Conservation (phyloP, 2,329 filamentous ascomycete species). For the Ophiosphaerella korrae region DNA sequence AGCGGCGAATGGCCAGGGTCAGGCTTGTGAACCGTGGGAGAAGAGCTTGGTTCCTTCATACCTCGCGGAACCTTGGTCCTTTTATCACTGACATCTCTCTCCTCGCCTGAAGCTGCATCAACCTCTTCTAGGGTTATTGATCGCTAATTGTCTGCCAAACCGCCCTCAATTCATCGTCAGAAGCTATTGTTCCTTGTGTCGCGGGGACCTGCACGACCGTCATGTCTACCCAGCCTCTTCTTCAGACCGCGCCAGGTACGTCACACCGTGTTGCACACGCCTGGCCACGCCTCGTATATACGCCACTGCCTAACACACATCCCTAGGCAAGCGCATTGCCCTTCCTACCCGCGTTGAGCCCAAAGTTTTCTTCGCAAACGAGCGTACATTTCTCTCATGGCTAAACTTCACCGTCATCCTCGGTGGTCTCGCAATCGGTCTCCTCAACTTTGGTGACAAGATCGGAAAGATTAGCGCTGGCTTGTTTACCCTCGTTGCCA, state of each 20-base stretch:
- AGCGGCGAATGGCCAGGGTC: slow-evolving; percentile 12
- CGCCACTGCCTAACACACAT: slow-evolving; percentile 9
- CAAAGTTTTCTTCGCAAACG: slow-evolving; percentile 99
- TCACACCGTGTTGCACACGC: slow-evolving; percentile 7
- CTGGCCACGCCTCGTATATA: neutral
- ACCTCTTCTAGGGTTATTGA: neutral
- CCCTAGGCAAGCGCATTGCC: slow-evolving; percentile 91
- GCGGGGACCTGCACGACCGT: slow-evolving; percentile 33
- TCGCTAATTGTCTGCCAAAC: slow-evolving; percentile 14
- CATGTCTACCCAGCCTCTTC: slow-evolving; percentile 96
- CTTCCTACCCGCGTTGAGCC: slow-evolving; percentile 97
- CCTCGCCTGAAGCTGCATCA: slow-evolving; percentile 16
- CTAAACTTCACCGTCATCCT: slow-evolving; percentile 99
- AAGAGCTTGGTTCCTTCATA: slow-evolving; percentile 14
- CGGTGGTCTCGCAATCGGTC: slow-evolving; percentile 91
- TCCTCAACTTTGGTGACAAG: slow-evolving; percentile 96
- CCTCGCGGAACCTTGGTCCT: slow-evolving; percentile 6
- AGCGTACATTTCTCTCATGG: slow-evolving; percentile 98
- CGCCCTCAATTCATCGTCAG: slow-evolving; percentile 1
- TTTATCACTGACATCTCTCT: slow-evolving; percentile 3
- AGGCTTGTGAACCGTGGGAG: slow-evolving; percentile 8
- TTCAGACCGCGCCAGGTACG: slow-evolving; percentile 89
- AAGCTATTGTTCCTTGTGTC: slow-evolving; percentile 19
- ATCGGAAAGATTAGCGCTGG: slow-evolving; percentile 93
- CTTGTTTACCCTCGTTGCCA: slow-evolving; percentile 90